Conservation (phyloP, 2,329 filamentous ascomycete species). For the Talaromyces funiculosus region DNA sequence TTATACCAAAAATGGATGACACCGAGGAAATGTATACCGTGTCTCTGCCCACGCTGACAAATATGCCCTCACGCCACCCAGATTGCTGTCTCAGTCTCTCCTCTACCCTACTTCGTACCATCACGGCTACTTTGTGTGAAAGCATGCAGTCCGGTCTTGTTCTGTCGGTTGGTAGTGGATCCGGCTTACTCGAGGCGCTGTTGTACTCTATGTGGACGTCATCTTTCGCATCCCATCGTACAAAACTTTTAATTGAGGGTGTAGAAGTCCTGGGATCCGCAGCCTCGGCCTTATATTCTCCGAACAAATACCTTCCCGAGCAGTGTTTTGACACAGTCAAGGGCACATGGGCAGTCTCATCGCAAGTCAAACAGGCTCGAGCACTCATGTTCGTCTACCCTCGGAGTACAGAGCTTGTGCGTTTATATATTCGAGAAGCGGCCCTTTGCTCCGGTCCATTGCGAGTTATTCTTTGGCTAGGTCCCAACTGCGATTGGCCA, state of each 20-base stretch:
- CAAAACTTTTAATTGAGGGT: background rate
- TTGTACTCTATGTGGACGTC: background rate
- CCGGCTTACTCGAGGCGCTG: conserved; percentile 3
- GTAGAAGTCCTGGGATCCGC: background rate
- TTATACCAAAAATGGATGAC: background rate
- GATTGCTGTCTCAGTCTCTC: conserved; percentile 4
- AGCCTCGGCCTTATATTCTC: background rate
- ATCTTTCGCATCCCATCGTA: background rate
- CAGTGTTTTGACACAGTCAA: background rate
- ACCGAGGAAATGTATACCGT: no score
- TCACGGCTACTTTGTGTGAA: background rate
- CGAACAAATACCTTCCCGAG: background rate
- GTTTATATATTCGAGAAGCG: background rate
- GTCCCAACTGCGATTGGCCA: conserved; percentile 16
- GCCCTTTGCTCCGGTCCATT: background rate
- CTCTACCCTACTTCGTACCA: background rate
- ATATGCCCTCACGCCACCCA: background rate
- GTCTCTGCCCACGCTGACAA: background rate
- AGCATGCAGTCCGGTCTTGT: background rate
- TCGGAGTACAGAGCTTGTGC: background rate
- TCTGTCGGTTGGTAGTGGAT: conserved; percentile 1
- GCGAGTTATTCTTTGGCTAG: conserved; percentile 5
- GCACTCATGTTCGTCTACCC: conserved; percentile 5
- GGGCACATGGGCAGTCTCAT: background rate
- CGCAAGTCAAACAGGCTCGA: background rate